Conservation (phyloP, 495 filamentous ascomycete species). For the Podospora comata region DNA sequence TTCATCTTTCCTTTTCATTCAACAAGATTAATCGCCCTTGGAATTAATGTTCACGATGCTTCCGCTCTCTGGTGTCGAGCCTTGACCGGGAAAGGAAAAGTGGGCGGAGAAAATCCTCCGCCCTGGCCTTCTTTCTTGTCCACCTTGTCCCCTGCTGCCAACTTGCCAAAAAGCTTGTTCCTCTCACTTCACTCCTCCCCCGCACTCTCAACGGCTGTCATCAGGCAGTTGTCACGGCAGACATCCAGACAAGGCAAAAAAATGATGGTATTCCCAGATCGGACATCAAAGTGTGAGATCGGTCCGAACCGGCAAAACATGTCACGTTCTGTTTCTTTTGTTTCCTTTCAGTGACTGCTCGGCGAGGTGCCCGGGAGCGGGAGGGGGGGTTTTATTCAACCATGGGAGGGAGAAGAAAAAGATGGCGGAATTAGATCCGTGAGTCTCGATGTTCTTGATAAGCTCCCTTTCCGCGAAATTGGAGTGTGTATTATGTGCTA, state of each 20-base stretch:
- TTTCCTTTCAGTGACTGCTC: not conserved
- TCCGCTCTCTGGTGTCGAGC: too few relatives aligned
- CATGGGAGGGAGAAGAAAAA: too few relatives aligned
- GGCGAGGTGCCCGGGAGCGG: too few relatives aligned
- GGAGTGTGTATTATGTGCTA: not conserved
- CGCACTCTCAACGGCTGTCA: not conserved
- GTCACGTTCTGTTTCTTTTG: not conserved
- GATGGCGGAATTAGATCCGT: not conserved
- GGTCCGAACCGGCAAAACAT: not conserved
- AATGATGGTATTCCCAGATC: not conserved
- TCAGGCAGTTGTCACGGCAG: not conserved
- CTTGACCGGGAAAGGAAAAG: too few relatives aligned
- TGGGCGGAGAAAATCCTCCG: not conserved
- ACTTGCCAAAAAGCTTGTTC: not conserved
- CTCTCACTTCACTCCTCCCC: not conserved
- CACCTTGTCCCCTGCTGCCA: too few relatives aligned
- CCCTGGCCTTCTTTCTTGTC: not conserved
- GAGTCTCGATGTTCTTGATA: not conserved
- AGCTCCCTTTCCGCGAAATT: not conserved
- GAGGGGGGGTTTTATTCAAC: not conserved
- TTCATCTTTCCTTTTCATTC: too few relatives aligned
- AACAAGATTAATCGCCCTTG: too few relatives aligned
- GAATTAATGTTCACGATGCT: too few relatives aligned
- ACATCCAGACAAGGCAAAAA: not conserved
- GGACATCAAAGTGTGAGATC: not conserved